phyloP scores from a whole-genome alignment of 2,329 filamentous ascomycete species.

The Cladosporium sphaerospermum region DNA sequence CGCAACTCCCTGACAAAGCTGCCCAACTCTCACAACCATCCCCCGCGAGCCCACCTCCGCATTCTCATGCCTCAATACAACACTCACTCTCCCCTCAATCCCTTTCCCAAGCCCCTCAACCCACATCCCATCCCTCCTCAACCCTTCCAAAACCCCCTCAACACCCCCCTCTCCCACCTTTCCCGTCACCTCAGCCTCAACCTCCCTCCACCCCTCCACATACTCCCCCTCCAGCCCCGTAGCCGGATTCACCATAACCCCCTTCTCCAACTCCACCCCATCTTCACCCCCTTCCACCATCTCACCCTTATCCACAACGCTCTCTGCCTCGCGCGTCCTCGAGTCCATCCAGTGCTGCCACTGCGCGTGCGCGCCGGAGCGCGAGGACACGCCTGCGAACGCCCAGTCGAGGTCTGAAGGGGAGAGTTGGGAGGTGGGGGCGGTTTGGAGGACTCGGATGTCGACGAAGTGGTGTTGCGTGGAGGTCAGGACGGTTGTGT shows the following conservation, averaged over 20 bases:
- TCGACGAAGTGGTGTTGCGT: conserved; percentile 55
- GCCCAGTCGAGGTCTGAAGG: conserved; percentile 55
- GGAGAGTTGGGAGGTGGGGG: conserved; percentile 15
- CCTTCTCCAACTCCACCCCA: conserved; percentile 48
- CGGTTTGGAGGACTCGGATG: conserved; percentile 44
- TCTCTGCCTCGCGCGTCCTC: conserved; percentile 35
- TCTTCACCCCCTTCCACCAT: conserved; percentile 40
- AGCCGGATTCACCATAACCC: conserved; percentile 53
- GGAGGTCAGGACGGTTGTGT: conserved; percentile 59
- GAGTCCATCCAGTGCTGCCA: conserved; percentile 60
- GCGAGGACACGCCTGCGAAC: conserved; percentile 51
- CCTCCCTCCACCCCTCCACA: conserved; percentile 38
- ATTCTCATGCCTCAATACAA: conserved; percentile 5
- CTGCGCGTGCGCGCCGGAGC: conserved; percentile 22
- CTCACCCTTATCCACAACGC: conserved; percentile 50
- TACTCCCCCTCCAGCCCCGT: conserved; percentile 50
- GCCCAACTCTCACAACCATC: not conserved
- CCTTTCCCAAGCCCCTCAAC: not conserved
- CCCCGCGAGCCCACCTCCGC: not conserved
- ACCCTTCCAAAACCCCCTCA: not conserved
- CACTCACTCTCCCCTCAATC: not conserved
- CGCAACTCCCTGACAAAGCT: conserved; percentile 3
- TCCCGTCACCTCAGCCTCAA: conserved; percentile 22
- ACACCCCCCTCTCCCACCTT: not conserved
- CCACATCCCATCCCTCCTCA: not conserved